phyloP scores from a whole-genome alignment of 306 rosid genomes.

The Trichosanthes cucumerina region DNA sequence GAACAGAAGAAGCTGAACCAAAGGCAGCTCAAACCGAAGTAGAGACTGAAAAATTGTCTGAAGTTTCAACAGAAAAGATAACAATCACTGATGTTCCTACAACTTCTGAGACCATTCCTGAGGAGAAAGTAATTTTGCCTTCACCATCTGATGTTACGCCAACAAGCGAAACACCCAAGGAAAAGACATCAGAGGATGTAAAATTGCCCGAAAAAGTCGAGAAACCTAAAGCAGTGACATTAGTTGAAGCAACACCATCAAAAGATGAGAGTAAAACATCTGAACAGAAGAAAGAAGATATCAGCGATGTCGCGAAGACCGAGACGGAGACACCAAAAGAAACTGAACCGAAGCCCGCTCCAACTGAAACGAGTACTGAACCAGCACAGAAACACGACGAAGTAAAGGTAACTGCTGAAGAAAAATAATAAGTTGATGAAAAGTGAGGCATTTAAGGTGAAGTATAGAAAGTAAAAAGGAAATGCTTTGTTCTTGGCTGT shows the following conservation, averaged over 20 bases:
- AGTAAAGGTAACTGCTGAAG: neutral
- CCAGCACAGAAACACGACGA: neutral
- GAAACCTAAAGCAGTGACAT: neutral
- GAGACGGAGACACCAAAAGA: neutral
- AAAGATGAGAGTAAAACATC: neutral
- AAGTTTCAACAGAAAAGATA: neutral
- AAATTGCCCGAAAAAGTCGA: neutral
- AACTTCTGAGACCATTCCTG: neutral
- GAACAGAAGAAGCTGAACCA: neutral
- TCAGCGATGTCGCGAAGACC: neutral
- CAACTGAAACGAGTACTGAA: neutral
- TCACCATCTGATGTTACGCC: neutral
- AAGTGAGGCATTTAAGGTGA: neutral
- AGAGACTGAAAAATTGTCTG: neutral
- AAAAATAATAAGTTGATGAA: neutral
- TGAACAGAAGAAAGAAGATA: slow-evolving; percentile 1
- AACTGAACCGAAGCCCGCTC: neutral
- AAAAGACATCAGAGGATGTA: neutral
- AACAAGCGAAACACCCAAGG: neutral
- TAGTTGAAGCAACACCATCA: neutral
- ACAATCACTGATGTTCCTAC: neutral
- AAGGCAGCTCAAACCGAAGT: neutral
- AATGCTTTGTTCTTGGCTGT: neutral
- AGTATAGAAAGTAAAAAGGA: neutral
- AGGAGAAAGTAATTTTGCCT: neutral